phyloP scores from a whole-genome alignment of 805 yeast genomes.

The Yamadazyma insecticola region DNA sequence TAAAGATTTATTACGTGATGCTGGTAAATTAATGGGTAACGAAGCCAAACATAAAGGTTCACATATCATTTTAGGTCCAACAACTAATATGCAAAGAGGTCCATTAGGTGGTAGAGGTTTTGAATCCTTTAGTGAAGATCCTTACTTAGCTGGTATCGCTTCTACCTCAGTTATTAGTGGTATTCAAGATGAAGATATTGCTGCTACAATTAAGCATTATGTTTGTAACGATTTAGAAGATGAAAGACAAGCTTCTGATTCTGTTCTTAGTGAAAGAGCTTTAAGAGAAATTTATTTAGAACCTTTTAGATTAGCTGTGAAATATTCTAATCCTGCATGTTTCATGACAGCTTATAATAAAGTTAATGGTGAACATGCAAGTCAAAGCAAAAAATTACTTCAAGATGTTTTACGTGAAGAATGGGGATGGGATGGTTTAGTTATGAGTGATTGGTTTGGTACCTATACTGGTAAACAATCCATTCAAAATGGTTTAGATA shows the following conservation, averaged over 20 bases:
- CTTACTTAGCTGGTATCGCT: slow-evolving; percentile 41
- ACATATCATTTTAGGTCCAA: slow-evolving; percentile 34
- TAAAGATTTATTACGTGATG: slow-evolving; percentile 41
- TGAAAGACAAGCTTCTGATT: slow-evolving; percentile 45
- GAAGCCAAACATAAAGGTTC: slow-evolving; percentile 54
- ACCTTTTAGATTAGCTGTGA: slow-evolving; percentile 59
- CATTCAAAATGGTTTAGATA: slow-evolving; percentile 51
- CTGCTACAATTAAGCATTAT: slow-evolving; percentile 59
- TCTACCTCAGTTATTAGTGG: slow-evolving; percentile 50
- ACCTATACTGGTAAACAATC: slow-evolving; percentile 44
- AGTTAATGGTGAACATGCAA: slow-evolving; percentile 57
- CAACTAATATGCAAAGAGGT: slow-evolving; percentile 51
- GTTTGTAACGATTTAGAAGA: slow-evolving; percentile 62
- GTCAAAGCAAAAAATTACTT: slow-evolving; percentile 40
- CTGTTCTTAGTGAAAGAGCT: slow-evolving; percentile 53
- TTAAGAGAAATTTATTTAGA: slow-evolving; percentile 59
- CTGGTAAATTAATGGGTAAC: slow-evolving; percentile 49
- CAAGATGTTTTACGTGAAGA: slow-evolving; percentile 47
- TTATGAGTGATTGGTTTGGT: slow-evolving; percentile 66
- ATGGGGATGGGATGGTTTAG: slow-evolving; percentile 54
- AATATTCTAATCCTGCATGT: slow-evolving; percentile 47
- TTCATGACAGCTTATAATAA: slow-evolving; percentile 63
- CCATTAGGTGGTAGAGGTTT: slow-evolving; percentile 63
- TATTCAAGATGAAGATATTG: slow-evolving; percentile 46
- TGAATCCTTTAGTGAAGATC: slow-evolving; percentile 62